Conservation (phyloP, 1,284 basidiomycete species). For the Chondrostereum purpureum region DNA sequence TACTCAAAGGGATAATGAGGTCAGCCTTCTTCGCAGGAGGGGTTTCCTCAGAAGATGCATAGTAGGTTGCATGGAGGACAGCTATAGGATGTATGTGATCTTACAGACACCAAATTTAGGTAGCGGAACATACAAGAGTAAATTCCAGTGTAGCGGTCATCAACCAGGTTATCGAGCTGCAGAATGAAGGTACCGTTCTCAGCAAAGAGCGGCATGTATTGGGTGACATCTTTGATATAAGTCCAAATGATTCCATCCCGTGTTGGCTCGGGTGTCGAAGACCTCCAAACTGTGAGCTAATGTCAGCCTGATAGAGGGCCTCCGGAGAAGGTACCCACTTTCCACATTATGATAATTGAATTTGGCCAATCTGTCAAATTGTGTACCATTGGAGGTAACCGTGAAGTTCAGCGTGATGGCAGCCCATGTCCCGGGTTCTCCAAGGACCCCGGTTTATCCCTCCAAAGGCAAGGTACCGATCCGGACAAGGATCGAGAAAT, state of each 20-base stretch:
- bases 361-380: constrained; percentile 67
- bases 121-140: constrained; percentile 66
- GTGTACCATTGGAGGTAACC: constrained; percentile 72
- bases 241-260: constrained; percentile 72
- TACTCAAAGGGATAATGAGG: constrained; percentile 63
- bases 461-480: too few species aligned
- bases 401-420: constrained; percentile 70
- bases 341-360: constrained; percentile 74
- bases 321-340: constrained; percentile 34
- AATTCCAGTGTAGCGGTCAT: constrained; percentile 51
- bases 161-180: constrained; percentile 64
- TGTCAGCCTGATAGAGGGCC: background rate
- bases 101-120: constrained; percentile 2
- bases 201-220: constrained; percentile 63
- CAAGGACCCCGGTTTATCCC: too few species aligned
- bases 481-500: too few species aligned
- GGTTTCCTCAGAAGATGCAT: constrained; percentile 46
- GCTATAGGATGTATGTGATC: constrained; percentile 32
- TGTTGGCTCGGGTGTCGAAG: constrained; percentile 73
- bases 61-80: constrained; percentile 63
- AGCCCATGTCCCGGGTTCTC: constrained; percentile 65
- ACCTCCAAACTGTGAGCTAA: constrained; percentile 54
- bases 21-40: constrained; percentile 57
- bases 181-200: constrained; percentile 63
- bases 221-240: constrained; percentile 69